A percentile compares a stretch with the other conserved stretches of the same genome.
Conservation (phyloP, 768 basidiomycete species). For the Gautieria morchelliformis region DNA sequence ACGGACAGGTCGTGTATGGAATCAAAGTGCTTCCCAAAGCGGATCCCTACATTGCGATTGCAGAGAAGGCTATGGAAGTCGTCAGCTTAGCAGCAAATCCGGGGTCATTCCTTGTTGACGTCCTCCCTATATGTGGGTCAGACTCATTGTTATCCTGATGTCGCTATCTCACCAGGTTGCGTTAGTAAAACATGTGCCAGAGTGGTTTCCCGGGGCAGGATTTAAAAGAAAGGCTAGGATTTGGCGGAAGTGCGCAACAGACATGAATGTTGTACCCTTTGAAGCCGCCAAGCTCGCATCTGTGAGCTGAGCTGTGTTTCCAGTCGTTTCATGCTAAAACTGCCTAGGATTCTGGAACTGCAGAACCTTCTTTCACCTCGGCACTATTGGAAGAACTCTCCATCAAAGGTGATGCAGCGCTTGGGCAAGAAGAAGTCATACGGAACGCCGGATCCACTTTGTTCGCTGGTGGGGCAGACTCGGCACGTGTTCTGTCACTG, state of each 20-base stretch:
- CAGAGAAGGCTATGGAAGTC: constrained; percentile 21
- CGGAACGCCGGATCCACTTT: constrained; percentile 23
- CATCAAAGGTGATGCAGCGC: too few relatives aligned
- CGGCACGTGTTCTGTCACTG: background rate
- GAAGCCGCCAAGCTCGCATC: too few relatives aligned
- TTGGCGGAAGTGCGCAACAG: constrained; percentile 4
- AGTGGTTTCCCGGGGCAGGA: background rate
- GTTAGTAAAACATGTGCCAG: constrained; percentile 5
- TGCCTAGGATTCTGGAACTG: too few relatives aligned
- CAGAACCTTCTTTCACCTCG: too few relatives aligned
- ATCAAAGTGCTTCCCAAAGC: constrained; percentile 24
- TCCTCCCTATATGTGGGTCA: constrained; percentile 19
- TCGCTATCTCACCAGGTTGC: too few relatives aligned
- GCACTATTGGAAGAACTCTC: too few relatives aligned
- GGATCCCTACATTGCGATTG: constrained; percentile 29
- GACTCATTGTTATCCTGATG: too few relatives aligned
- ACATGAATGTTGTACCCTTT: too few relatives aligned
- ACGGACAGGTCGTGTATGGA: constrained; percentile 28
- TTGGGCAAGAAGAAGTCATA: constrained; percentile 6
- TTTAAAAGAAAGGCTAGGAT: constrained; percentile 2
- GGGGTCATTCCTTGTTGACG: constrained; percentile 23
- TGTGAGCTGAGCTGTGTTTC: too few relatives aligned
- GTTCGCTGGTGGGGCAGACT: constrained; percentile 28
- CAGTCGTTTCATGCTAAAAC: too few relatives aligned
- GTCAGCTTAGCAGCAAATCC: constrained; percentile 17